A percentile compares a stretch with the other conserved stretches of the same genome.
These are phyloP conservation scores for Bathelium albidoporum DNA, from an alignment of 495 filamentous ascomycete species.

Conservation along the genomic window DNA sequence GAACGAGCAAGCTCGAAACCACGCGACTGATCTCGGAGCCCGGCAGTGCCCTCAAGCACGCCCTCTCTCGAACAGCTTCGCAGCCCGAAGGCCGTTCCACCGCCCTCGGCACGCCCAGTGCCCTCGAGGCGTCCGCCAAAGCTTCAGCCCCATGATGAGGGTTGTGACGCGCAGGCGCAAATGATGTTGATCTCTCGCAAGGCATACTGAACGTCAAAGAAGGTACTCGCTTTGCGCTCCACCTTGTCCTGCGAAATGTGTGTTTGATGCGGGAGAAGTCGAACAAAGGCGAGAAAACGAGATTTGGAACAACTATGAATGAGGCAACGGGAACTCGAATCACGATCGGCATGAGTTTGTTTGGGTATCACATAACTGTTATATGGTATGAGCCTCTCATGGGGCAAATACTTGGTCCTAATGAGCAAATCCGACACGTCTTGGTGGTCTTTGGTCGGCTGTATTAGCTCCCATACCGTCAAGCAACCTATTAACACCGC, in stretches of 20 bases:
- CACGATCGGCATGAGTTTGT: not conserved
- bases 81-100: too few relatives aligned
- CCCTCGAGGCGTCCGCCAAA: not conserved
- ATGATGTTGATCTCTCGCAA: slow-evolving; percentile 24
- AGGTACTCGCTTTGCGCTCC: slow-evolving; percentile 27
- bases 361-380: not conserved
- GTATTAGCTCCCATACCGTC: slow-evolving; percentile 25
- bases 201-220: slow-evolving; percentile 27
- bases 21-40: not conserved
- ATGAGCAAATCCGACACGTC: slow-evolving; percentile 30
- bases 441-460: slow-evolving; percentile 10
- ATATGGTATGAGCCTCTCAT: not conserved
- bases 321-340: not conserved
- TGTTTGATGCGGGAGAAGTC: not conserved
- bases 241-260: slow-evolving; percentile 24
- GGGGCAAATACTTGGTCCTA: not conserved
- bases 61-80: not conserved
- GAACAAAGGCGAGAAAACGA: not conserved
- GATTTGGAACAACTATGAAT: not conserved
- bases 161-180: not conserved
- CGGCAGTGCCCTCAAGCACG: not conserved
- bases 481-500: slow-evolving; percentile 31
- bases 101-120: not conserved
- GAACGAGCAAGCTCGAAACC: not conserved
- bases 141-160: not conserved